Percentiles rank a stretch among this genome's conserved stretches.
Evolutionary conservation across 2,329 filamentous ascomycete species (phyloP).

Genomic region (Colletotrichum viniferum): DNA sequence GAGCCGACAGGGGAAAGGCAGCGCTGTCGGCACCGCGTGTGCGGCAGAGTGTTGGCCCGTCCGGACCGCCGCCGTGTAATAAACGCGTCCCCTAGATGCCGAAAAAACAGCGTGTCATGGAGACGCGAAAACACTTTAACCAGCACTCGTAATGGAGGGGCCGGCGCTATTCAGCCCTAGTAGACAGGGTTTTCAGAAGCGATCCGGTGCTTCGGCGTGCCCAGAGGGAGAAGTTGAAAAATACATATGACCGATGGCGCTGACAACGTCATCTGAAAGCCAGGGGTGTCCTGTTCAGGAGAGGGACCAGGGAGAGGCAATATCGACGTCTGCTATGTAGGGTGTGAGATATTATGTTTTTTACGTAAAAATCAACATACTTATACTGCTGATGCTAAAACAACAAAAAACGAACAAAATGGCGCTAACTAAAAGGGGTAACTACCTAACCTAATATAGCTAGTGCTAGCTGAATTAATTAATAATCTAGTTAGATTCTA

Average conservation of each 20-base stretch:
- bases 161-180: not conserved
- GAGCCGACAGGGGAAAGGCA: not conserved
- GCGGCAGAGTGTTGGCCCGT: not conserved
- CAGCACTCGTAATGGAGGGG: conserved; percentile 2
- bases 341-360: too few species aligned
- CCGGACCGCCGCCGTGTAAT: not conserved
- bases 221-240: not conserved
- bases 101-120: not conserved
- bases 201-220: not conserved
- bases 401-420: too few species aligned
- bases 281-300: not conserved
- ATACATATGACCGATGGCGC: not conserved
- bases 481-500: too few species aligned
- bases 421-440: too few species aligned
- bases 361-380: too few species aligned
- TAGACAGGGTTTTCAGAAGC: not conserved
- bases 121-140: not conserved
- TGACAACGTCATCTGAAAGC: not conserved
- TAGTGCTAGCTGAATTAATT: too few species aligned
- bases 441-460: too few species aligned
- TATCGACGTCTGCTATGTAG: not conserved
- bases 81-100: not conserved
- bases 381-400: too few species aligned
- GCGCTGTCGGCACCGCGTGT: not conserved
- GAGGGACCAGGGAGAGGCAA: not conserved